phyloP scores from a whole-genome alignment of 2,329 filamentous ascomycete genomes.

The Sarocladium strictum region DNA sequence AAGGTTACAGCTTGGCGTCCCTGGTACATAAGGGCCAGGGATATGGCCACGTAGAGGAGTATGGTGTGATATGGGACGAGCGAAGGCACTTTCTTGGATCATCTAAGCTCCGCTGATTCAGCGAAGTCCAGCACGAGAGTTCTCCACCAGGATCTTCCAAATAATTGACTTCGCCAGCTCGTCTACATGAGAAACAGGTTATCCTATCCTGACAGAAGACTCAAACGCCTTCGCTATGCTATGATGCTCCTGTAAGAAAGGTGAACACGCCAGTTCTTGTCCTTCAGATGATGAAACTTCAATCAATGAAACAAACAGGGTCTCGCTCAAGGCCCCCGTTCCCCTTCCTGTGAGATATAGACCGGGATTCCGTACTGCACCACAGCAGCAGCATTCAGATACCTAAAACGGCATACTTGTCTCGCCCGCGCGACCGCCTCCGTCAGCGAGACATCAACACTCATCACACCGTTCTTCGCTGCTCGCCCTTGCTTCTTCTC shows the following conservation, averaged over 20 bases:
- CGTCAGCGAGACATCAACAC: constrained; percentile 49
- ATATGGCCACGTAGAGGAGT: no score
- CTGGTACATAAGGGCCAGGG: no score
- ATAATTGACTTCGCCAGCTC: no score
- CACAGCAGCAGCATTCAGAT: constrained; percentile 88
- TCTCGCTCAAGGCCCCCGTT: constrained; percentile 12
- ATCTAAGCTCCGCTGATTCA: no score
- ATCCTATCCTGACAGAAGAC: background rate
- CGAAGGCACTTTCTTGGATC: no score
- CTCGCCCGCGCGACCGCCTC: constrained; percentile 74
- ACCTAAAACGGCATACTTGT: constrained; percentile 76
- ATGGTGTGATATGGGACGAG: no score
- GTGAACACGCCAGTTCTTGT: background rate
- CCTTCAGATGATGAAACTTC: background rate
- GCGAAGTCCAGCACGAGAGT: no score
- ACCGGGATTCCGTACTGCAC: constrained; percentile 95
- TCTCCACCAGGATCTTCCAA: no score
- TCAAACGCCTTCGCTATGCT: constrained; percentile 7
- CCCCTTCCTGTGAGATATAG: constrained; percentile 48
- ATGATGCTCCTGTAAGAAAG: background rate
- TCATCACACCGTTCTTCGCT: constrained; percentile 23
- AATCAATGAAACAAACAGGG: no score
- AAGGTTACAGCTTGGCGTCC: no score
- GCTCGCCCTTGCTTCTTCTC: constrained; percentile 19
- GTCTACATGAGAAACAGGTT: background rate